Base-by-base conservation (phyloP, 23 red algal species). In the Cyanidium caldarium region DNA sequence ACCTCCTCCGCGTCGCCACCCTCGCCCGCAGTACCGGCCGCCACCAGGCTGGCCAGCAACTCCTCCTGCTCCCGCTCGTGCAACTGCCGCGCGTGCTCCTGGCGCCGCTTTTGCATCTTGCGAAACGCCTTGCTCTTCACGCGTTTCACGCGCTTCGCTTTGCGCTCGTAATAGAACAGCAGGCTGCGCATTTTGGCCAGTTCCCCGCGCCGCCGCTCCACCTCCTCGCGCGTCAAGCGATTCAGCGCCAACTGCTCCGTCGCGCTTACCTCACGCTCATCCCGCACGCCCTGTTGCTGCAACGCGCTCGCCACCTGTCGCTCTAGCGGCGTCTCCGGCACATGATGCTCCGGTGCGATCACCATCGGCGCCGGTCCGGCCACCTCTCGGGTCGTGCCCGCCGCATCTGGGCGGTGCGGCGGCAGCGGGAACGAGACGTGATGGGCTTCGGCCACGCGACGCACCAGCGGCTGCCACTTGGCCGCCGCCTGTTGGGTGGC, bases 151-250 rank as follows among this genome's bases (percentile, higher is more conserved):
- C 78, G 79, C 69, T 84, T 93, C 66, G 78, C 72, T 25, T 80
- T 78, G 15, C 65, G 77, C 43, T 93, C 87, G 71, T 93, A 68
- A 41, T 93, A 66, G 58, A 93, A 93, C 41, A 93, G 57, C 16
- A 79, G 40, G 3, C 71, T 65, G 21, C 81, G 74, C 41, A 84
- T 80, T 31, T 69, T 66, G 15, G 80, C 80, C 33, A 93, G 46
- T 37, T 84, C 78, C 0, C 68, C 36, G 21, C 68, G 25, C 34
- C 80, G 67, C 37, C 57, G 44, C 43, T 81, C 34, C 2, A 82
- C 33, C 68, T 90, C 75, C 30, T 75, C 44, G 28, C 40, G 81
- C 13, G 76, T 75, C 51, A 87, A 28, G 31, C 31, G 51, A 10
- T 61, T 16, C 3, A 61, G 13, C 19, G 51, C 10, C 7, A 16